phyloP scores from a whole-genome alignment of 179 eudicot genomes.

The Beta lomatogona region DNA sequence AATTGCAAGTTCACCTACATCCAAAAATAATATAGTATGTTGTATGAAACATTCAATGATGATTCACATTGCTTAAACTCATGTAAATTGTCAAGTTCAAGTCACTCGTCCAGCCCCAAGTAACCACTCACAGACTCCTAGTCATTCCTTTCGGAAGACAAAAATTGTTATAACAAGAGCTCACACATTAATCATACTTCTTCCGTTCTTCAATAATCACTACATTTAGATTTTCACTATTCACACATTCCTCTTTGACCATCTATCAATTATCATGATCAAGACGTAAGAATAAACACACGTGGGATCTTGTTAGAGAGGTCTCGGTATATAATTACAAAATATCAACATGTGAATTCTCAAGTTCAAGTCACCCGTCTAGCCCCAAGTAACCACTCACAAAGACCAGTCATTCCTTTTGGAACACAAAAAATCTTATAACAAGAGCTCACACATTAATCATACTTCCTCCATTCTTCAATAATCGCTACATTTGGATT shows the following conservation, averaged over 20 bases:
- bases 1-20: constrained; percentile 84
- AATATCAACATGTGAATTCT: neutral
- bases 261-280: no score
- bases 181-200: neutral
- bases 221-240: no score
- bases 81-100: neutral
- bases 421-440: neutral
- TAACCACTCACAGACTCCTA: no score
- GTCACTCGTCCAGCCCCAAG: neutral
- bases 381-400: neutral
- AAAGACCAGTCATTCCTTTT: no score
- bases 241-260: no score
- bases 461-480: neutral
- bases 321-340: no score
- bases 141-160: neutral
- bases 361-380: neutral
- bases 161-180: neutral
- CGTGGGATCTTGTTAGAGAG: no score
- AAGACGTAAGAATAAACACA: no score
- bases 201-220: no score
- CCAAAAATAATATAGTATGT: neutral
- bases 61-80: no score
- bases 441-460: neutral
- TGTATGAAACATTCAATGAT: neutral
- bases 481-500: no score